These are phyloP conservation scores for Urochloa ruziziensis DNA, from an alignment of 176 grass and related monocot genomes.

Conservation along the genomic window DNA sequence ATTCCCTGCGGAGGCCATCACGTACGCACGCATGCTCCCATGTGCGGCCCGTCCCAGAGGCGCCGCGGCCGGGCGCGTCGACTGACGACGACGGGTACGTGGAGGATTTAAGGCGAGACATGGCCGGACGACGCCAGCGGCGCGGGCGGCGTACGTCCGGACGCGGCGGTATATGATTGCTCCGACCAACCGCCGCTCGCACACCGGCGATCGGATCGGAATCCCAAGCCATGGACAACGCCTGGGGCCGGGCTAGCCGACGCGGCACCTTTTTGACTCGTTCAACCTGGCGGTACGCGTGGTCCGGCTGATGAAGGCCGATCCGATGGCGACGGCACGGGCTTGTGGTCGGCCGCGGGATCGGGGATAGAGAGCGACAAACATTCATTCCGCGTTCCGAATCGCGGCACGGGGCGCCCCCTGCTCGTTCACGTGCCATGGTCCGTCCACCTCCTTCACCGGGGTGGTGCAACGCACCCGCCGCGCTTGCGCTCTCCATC, in stretches of 20 bases:
- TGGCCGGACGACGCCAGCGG: neutral
- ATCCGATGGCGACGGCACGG: neutral
- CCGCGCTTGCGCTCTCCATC: neutral
- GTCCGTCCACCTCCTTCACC: neutral
- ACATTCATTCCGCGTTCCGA: neutral
- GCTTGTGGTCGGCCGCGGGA: neutral
- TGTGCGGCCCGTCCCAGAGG: neutral
- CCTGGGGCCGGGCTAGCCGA: neutral
- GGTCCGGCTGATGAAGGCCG: neutral
- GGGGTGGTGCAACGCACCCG: neutral
- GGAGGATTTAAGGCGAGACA: neutral
- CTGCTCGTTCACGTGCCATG: neutral
- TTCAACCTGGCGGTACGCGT: neutral
- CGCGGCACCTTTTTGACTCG: neutral
- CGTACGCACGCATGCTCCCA: neutral
- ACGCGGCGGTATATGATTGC: neutral
- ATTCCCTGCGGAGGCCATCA: neutral
- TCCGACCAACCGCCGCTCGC: conserved; percentile 18
- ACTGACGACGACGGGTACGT: neutral
- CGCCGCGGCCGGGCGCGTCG: neutral
- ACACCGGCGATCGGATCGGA: neutral
- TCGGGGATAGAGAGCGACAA: neutral
- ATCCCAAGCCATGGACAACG: neutral
- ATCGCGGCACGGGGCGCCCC: neutral
- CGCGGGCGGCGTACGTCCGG: neutral